Percentiles rank a stretch among this genome's conserved stretches.
Evolutionary conservation across 306 rosid species (phyloP).

Genomic region (Astragalus glycyphyllos): DNA sequence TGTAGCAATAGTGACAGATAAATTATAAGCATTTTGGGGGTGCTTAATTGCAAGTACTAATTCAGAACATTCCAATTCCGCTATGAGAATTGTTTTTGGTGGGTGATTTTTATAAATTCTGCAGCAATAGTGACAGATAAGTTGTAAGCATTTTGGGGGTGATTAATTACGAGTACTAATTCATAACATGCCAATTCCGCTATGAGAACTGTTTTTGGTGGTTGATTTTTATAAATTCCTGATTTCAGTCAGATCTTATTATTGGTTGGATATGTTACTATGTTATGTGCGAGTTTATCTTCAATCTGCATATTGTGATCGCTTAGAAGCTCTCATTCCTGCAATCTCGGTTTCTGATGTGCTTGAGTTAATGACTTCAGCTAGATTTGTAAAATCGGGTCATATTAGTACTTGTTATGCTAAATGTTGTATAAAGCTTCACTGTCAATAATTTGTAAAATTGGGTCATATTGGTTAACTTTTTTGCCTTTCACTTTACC

Average conservation of each 20-base stretch:
- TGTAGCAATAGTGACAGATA: neutral
- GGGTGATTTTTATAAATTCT: conserved; percentile 5
- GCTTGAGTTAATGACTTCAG: neutral
- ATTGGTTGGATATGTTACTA: neutral
- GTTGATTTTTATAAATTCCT: neutral
- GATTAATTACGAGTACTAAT: neutral
- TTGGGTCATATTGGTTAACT: no score
- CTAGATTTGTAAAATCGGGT: conserved; percentile 10
- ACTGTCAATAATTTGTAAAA: neutral
- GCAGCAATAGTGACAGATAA: neutral
- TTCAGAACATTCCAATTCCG: neutral
- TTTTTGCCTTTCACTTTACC: no score
- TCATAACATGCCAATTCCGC: neutral
- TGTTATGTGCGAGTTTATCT: neutral
- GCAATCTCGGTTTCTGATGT: conserved; percentile 12
- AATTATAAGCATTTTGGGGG: neutral
- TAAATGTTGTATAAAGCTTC: neutral
- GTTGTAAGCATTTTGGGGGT: neutral
- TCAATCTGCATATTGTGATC: conserved; percentile 21
- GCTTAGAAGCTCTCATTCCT: conserved; percentile 1
- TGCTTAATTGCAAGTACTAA: neutral
- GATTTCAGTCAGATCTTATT: conserved; percentile 9
- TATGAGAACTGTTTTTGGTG: conserved; percentile 2
- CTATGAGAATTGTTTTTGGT: neutral
- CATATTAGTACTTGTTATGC: neutral